Evolutionary conservation across 768 basidiomycete species (phyloP).

Genomic region (Naganishia randhawae): DNA sequence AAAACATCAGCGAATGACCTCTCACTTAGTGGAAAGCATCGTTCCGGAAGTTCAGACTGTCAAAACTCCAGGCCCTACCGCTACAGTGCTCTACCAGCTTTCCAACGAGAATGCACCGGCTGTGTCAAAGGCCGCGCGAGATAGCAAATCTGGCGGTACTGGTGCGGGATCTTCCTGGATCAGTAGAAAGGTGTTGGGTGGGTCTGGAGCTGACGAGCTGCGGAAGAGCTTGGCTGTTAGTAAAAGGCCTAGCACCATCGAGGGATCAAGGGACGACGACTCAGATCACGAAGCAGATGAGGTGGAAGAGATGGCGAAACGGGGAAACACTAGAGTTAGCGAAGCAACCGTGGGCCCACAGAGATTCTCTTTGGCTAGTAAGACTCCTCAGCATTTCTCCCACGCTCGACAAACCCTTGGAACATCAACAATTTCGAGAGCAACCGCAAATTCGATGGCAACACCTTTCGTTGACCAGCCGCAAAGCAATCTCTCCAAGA

Average conservation of each 20-base stretch:
- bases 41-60: slow-evolving; percentile 4
- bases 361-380: slow-evolving; percentile 10
- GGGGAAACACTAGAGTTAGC: background rate
- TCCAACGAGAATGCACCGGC: background rate
- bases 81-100: background rate
- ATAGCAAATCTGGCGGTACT: slow-evolving; percentile 19
- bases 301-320: background rate
- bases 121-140: background rate
- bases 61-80: background rate
- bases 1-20: slow-evolving; percentile 21
- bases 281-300: slow-evolving; percentile 6
- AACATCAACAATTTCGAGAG: slow-evolving; percentile 5
- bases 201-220: slow-evolving; percentile 35
- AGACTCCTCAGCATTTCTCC: slow-evolving; percentile 6
- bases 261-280: background rate
- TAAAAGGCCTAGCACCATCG: slow-evolving; percentile 2
- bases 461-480: slow-evolving; percentile 4
- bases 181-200: slow-evolving; percentile 23
- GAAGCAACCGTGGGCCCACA: background rate
- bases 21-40: slow-evolving; percentile 5
- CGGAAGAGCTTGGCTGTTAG: slow-evolving; percentile 33
- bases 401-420: slow-evolving; percentile 19
- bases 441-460: background rate
- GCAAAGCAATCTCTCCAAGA: slow-evolving; percentile 22
- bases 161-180: slow-evolving; percentile 17